Evolutionary conservation across 176 grass and related monocot species (phyloP).

Genomic region (Phyllostachys edulis): DNA sequence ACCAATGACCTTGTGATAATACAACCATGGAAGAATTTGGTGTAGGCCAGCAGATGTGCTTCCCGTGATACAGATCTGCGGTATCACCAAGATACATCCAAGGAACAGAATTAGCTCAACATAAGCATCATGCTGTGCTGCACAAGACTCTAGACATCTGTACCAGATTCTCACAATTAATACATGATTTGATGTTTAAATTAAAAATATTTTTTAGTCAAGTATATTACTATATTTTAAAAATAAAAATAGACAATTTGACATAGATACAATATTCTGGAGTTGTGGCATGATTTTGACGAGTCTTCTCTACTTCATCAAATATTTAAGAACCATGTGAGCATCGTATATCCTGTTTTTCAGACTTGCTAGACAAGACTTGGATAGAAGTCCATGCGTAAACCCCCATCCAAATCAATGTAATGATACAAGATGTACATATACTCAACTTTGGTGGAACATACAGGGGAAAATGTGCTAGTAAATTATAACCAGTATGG

Average conservation of each 20-base stretch:
- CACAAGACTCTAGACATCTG: background rate
- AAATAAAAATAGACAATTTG: background rate
- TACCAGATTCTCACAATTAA: background rate
- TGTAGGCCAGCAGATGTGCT: slow-evolving; percentile 85
- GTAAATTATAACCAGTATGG: background rate
- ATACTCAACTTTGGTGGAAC: background rate
- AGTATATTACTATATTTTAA: background rate
- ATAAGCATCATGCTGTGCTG: background rate
- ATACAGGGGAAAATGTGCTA: background rate
- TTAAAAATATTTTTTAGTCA: background rate
- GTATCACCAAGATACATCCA: background rate
- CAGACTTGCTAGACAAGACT: background rate
- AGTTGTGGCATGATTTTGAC: background rate
- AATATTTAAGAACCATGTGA: slow-evolving; percentile 1
- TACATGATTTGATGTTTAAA: slow-evolving; percentile 20
- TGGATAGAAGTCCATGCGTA: slow-evolving; percentile 5
- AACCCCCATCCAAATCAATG: background rate
- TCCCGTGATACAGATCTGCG: slow-evolving; percentile 88
- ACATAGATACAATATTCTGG: background rate
- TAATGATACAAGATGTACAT: background rate
- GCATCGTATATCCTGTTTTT: background rate
- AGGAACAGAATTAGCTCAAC: slow-evolving; percentile 6
- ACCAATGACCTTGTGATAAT: slow-evolving; percentile 96
- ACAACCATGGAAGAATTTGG: slow-evolving; percentile 99
- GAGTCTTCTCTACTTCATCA: background rate